phyloP scores from a whole-genome alignment of 2,329 filamentous ascomycete genomes.

The Fusarium praegraminearum region DNA sequence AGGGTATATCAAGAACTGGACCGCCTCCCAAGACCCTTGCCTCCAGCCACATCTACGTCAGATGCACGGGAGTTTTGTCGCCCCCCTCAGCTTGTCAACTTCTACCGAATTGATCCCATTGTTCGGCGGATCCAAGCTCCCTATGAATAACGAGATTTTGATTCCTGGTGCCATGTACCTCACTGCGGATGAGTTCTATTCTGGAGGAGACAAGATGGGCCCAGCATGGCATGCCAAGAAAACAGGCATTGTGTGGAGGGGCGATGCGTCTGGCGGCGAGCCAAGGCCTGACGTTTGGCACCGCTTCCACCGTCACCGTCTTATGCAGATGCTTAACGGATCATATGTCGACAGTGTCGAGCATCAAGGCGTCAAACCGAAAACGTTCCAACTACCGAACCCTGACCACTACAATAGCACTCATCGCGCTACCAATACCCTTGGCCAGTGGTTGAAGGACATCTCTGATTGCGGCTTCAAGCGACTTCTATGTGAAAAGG shows the following conservation, averaged over 20 bases:
- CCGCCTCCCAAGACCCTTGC: conserved; percentile 68
- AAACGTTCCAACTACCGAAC: conserved; percentile 64
- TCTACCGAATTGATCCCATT: conserved; percentile 69
- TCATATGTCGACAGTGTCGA: conserved; percentile 66
- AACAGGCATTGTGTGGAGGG: conserved; percentile 71
- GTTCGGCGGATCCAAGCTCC: conserved; percentile 72
- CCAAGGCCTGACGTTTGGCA: conserved; percentile 69
- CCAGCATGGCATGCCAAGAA: conserved; percentile 69
- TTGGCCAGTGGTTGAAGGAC: conserved; percentile 58
- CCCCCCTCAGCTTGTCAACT: conserved; percentile 63
- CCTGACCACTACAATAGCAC: conserved; percentile 57
- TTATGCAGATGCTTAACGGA: conserved; percentile 76
- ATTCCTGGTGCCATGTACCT: conserved; percentile 76
- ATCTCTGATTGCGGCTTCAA: conserved; percentile 61
- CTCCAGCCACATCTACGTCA: conserved; percentile 65
- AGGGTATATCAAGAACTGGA: conserved; percentile 70
- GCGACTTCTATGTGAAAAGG: conserved; percentile 54
- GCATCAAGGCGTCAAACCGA: conserved; percentile 52
- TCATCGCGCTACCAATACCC: conserved; percentile 48
- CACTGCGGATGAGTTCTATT: conserved; percentile 68
- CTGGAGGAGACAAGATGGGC: conserved; percentile 67
- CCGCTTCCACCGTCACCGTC: conserved; percentile 77
- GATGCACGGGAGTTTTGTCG: conserved; percentile 69
- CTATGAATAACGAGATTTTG: conserved; percentile 72
- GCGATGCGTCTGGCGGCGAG: conserved; percentile 71